Evolutionary conservation across 2,329 filamentous ascomycete genomes (phyloP).

Genomic region (Cytospora schulzeri): DNA sequence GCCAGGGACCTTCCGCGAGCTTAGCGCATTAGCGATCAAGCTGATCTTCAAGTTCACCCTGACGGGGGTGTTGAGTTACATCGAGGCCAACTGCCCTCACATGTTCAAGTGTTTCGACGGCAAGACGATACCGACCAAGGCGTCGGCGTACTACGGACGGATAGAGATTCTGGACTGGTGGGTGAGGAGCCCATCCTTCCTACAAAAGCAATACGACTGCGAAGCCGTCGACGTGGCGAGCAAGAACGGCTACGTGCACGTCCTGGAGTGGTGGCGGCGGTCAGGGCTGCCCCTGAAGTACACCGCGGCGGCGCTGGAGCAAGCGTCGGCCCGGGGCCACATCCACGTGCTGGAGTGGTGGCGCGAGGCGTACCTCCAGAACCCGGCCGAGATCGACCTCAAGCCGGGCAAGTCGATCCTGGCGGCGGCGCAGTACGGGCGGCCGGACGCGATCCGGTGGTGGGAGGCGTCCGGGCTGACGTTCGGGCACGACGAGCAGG

Average conservation of each 20-base stretch:
- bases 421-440: conserved; percentile 81
- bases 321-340: conserved; percentile 81
- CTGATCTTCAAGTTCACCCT: conserved; percentile 91
- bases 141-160: conserved; percentile 82
- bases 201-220: conserved; percentile 81
- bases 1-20: conserved; percentile 67
- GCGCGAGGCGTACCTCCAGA: conserved; percentile 68
- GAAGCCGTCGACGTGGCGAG: conserved; percentile 89
- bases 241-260: conserved; percentile 78
- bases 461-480: conserved; percentile 84
- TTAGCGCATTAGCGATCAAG: conserved; percentile 81
- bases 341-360: conserved; percentile 92
- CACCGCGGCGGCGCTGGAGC: conserved; percentile 84
- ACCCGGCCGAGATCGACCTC: conserved; percentile 58
- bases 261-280: conserved; percentile 88
- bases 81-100: conserved; percentile 63
- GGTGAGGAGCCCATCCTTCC: conserved; percentile 79
- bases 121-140: conserved; percentile 83
- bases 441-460: conserved; percentile 77
- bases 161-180: conserved; percentile 89
- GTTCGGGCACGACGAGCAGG: conserved; percentile 76
- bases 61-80: conserved; percentile 72
- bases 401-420: conserved; percentile 85
- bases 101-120: conserved; percentile 87
- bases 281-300: conserved; percentile 78